phyloP scores from a whole-genome alignment of 2,329 filamentous ascomycete species.

The Camptophora hylomeconis region DNA sequence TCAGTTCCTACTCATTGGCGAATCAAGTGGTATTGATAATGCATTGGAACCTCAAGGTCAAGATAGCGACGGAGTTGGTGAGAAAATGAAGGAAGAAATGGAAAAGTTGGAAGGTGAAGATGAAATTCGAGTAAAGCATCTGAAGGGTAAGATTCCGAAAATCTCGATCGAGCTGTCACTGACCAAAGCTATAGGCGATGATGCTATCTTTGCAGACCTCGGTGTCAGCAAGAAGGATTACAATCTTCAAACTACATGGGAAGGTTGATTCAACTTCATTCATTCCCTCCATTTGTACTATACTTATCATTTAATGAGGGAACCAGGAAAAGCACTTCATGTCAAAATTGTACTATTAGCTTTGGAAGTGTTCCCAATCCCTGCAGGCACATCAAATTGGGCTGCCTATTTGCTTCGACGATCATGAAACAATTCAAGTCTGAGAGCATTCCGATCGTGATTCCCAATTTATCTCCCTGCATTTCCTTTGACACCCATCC shows the following conservation, averaged over 20 bases:
- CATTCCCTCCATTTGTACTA: background rate
- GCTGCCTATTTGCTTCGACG: too few species aligned
- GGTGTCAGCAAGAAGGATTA: constrained; percentile 51
- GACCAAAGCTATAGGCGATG: constrained; percentile 33
- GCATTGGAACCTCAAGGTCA: constrained; percentile 42
- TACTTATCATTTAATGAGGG: too few species aligned
- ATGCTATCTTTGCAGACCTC: constrained; percentile 47
- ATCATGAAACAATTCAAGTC: too few species aligned
- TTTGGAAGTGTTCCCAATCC: too few species aligned
- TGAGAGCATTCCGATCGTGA: too few species aligned
- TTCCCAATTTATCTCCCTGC: too few species aligned
- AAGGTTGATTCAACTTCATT: constrained; percentile 11
- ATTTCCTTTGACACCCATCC: too few species aligned
- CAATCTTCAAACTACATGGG: constrained; percentile 50
- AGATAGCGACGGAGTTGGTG: too few species aligned
- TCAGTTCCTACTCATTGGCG: constrained; percentile 68
- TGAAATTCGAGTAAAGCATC: constrained; percentile 48
- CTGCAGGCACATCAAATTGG: too few species aligned
- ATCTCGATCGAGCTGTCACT: constrained; percentile 1
- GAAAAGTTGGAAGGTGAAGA: constrained; percentile 67
- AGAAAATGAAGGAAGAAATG: constrained; percentile 45
- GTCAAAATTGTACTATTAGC: too few species aligned
- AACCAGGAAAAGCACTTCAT: too few species aligned
- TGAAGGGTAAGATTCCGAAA: constrained; percentile 32
- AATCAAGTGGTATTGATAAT: constrained; percentile 32